A percentile compares a stretch with the other conserved stretches of the same genome.
Conservation (phyloP, 2,329 filamentous ascomycete species). For the Trichoderma pleuroti region DNA sequence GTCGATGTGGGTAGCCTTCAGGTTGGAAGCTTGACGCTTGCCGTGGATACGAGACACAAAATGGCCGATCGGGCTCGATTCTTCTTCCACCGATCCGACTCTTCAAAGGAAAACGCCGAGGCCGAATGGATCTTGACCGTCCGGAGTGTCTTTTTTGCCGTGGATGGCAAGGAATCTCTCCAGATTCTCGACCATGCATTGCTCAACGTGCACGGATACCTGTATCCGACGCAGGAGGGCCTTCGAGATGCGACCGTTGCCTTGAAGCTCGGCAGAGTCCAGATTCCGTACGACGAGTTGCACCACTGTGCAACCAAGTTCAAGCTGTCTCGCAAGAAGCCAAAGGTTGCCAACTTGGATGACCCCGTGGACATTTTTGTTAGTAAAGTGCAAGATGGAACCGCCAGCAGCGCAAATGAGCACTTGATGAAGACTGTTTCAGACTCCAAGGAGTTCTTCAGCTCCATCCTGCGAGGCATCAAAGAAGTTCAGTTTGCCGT, state of each 20-base stretch:
- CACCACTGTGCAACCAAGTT: constrained; percentile 58
- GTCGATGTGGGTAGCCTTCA: constrained; percentile 81
- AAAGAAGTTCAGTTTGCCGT: constrained; percentile 96
- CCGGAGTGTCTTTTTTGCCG: constrained; percentile 83
- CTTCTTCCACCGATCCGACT: constrained; percentile 70
- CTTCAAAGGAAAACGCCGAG: constrained; percentile 58
- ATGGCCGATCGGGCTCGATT: constrained; percentile 87
- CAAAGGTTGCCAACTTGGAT: constrained; percentile 32
- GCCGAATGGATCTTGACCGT: constrained; percentile 92
- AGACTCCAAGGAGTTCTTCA: constrained; percentile 88
- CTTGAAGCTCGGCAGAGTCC: constrained; percentile 84
- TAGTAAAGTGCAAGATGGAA: constrained; percentile 62
- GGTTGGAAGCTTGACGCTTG: constrained; percentile 77
- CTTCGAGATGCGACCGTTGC: constrained; percentile 86
- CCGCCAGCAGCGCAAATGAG: constrained; percentile 62
- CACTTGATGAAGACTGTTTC: constrained; percentile 78
- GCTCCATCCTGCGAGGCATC: constrained; percentile 84
- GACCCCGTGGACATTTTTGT: constrained; percentile 61
- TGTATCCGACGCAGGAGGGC: constrained; percentile 81
- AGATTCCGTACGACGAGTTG: constrained; percentile 87
- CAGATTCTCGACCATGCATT: constrained; percentile 86
- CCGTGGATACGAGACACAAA: constrained; percentile 86
- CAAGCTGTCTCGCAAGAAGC: constrained; percentile 42
- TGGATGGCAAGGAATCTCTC: constrained; percentile 76
- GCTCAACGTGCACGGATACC: constrained; percentile 84